Evolutionary conservation across 2,329 filamentous ascomycete genomes (phyloP).

Genomic region (Xylariaceae sp.): DNA sequence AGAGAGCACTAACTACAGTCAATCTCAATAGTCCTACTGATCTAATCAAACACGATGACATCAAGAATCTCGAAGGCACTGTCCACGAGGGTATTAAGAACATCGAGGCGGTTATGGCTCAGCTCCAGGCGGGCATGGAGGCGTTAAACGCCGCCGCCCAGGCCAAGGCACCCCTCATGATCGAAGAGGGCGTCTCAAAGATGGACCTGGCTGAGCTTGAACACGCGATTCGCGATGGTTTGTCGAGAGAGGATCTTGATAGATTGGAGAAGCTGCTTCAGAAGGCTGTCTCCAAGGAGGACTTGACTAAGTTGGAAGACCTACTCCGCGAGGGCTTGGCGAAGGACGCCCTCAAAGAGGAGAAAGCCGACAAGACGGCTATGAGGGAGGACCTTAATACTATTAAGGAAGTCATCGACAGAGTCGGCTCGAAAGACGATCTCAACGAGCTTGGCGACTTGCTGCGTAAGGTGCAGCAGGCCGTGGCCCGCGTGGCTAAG

Average conservation of each 20-base stretch:
- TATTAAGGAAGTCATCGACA: constrained; percentile 15
- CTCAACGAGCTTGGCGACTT: constrained; percentile 45
- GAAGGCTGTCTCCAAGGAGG: constrained; percentile 39
- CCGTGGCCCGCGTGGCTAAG: constrained; percentile 33
- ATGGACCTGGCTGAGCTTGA: constrained; percentile 37
- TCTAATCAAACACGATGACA: constrained; percentile 61
- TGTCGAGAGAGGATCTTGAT: constrained; percentile 44
- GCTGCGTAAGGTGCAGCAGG: constrained; percentile 41
- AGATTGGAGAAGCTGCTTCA: constrained; percentile 48
- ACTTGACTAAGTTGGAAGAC: constrained; percentile 39
- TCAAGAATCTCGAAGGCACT: constrained; percentile 74
- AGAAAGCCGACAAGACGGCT: constrained; percentile 44
- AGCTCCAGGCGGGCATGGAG: constrained; percentile 81
- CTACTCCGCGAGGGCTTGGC: constrained; percentile 42
- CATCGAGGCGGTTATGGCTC: constrained; percentile 74
- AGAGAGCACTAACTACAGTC: constrained; percentile 36
- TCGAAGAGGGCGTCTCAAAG: constrained; percentile 37
- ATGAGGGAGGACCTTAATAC: constrained; percentile 43
- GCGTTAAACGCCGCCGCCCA: constrained; percentile 56
- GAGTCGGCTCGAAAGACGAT: constrained; percentile 37
- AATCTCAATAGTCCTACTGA: constrained; percentile 46
- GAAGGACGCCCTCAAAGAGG: constrained; percentile 28
- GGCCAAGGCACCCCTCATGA: constrained; percentile 29
- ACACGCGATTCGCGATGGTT: constrained; percentile 44
- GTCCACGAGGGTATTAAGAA: constrained; percentile 70